phyloP scores from a whole-genome alignment of 371 early-diverging fungal species.

The Umbelopsis sp. region DNA sequence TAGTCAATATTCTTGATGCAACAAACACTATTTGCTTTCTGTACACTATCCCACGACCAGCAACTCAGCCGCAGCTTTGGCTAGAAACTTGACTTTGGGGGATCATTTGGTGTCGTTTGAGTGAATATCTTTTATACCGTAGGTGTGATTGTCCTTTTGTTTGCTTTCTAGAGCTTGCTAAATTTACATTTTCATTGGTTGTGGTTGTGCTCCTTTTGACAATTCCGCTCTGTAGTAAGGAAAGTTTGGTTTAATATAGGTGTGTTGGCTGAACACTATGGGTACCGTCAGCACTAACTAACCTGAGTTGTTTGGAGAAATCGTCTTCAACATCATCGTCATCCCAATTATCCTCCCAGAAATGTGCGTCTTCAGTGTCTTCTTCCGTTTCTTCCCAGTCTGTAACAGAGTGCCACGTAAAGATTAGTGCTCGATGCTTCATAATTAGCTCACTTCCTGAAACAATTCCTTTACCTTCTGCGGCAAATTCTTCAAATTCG shows the following conservation, averaged over 20 bases:
- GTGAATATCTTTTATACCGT: neutral
- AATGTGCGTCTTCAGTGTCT: conserved; percentile 72
- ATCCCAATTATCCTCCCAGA: conserved; percentile 94
- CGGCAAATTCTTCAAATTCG: conserved; percentile 91
- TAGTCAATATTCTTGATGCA: no score
- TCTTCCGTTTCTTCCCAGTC: conserved; percentile 87
- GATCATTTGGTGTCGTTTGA: neutral
- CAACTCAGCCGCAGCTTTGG: no score
- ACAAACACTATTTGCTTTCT: no score
- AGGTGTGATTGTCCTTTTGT: neutral
- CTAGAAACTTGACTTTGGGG: neutral
- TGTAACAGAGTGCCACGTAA: conserved; percentile 28
- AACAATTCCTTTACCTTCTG: conserved; percentile 63
- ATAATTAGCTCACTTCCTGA: neutral
- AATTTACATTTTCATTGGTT: conserved; percentile 19
- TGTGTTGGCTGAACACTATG: neutral
- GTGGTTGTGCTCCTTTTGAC: conserved; percentile 16
- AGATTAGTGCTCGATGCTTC: neutral
- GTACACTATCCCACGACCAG: no score
- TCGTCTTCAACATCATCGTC: conserved; percentile 91
- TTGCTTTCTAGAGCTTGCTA: conserved; percentile 4
- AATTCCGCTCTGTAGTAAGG: neutral
- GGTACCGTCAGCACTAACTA: conserved; percentile 21
- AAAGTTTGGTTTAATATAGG: neutral
- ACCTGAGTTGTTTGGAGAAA: conserved; percentile 86